Evolutionary conservation across 2,329 filamentous ascomycete species (phyloP).

Genomic region (Fusarium penzigii): DNA sequence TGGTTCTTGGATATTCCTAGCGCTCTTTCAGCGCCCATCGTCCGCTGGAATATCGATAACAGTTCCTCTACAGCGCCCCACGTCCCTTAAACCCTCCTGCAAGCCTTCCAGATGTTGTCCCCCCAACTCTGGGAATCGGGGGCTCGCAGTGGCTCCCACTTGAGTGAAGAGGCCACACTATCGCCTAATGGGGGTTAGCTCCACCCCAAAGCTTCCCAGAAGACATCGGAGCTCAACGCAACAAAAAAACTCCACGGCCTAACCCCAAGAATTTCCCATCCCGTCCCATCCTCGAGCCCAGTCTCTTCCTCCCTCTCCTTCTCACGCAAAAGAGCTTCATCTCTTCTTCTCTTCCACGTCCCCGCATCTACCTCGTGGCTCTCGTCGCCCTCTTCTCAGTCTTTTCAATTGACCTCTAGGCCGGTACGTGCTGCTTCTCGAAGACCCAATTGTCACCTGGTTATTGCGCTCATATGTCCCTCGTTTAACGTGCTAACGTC

Average conservation of each 20-base stretch:
- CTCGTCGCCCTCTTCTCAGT: conserved; percentile 24
- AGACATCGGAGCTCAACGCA: conserved; percentile 43
- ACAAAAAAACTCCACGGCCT: conserved; percentile 38
- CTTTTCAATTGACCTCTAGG: conserved; percentile 5
- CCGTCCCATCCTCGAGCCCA: conserved; percentile 33
- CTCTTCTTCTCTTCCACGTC: conserved; percentile 21
- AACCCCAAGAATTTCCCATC: conserved; percentile 42
- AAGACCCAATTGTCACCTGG: conserved; percentile 11
- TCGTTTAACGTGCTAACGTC: conserved; percentile 19
- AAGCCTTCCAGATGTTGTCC: conserved; percentile 10
- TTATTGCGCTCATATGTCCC: conserved; percentile 22
- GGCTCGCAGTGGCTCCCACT: conserved; percentile 9
- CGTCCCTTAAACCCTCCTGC: conserved; percentile 1
- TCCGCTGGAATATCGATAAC: neutral
- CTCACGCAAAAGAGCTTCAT: conserved; percentile 30
- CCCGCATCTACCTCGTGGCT: conserved; percentile 18
- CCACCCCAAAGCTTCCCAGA: conserved; percentile 35
- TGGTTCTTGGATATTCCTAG: neutral
- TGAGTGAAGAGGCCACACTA: conserved; percentile 9
- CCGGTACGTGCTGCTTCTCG: neutral
- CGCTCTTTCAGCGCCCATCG: neutral
- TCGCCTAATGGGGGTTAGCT: conserved; percentile 26
- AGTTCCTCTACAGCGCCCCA: conserved; percentile 5
- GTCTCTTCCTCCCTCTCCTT: conserved; percentile 35
- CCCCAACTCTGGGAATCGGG: conserved; percentile 19